phyloP scores from a whole-genome alignment of 306 rosid species.

The Betula pendula region DNA sequence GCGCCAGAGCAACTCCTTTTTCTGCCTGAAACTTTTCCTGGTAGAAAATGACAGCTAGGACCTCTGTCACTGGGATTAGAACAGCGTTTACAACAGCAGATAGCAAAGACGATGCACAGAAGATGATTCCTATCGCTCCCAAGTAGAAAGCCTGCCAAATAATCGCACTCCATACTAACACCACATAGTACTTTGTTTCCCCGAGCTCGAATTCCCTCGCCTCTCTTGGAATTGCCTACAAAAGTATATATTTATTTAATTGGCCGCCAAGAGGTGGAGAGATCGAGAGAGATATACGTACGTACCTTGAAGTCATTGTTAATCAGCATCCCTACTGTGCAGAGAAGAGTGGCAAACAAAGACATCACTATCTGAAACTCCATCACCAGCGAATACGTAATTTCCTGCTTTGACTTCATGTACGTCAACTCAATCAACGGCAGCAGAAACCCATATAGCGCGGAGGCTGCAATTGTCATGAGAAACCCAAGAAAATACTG shows the following conservation, averaged over 20 bases:
- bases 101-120: conserved; percentile 62
- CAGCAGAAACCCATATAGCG: conserved; percentile 70
- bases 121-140: conserved; percentile 74
- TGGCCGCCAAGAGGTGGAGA: background rate
- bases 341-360: conserved; percentile 64
- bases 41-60: conserved; percentile 63
- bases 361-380: conserved; percentile 78
- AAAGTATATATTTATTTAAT: background rate
- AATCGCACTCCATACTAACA: conserved; percentile 52
- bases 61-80: conserved; percentile 55
- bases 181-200: conserved; percentile 53
- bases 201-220: conserved; percentile 58
- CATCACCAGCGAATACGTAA: conserved; percentile 67
- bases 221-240: conserved; percentile 67
- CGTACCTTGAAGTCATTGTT: conserved; percentile 76
- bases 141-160: conserved; percentile 72
- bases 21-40: conserved; percentile 56
- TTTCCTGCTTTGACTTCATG: conserved; percentile 46
- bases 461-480: conserved; percentile 70
- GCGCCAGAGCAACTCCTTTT: conserved; percentile 56
- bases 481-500: conserved; percentile 59
- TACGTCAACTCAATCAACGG: conserved; percentile 74
- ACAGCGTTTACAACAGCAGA: conserved; percentile 62
- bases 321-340: conserved; percentile 72
- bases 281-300: background rate